Percentiles rank a stretch among this genome's conserved stretches.
These are phyloP conservation scores for Tephrocybe sp. DNA, from an alignment of 768 basidiomycete genomes.

Conservation along the genomic window DNA sequence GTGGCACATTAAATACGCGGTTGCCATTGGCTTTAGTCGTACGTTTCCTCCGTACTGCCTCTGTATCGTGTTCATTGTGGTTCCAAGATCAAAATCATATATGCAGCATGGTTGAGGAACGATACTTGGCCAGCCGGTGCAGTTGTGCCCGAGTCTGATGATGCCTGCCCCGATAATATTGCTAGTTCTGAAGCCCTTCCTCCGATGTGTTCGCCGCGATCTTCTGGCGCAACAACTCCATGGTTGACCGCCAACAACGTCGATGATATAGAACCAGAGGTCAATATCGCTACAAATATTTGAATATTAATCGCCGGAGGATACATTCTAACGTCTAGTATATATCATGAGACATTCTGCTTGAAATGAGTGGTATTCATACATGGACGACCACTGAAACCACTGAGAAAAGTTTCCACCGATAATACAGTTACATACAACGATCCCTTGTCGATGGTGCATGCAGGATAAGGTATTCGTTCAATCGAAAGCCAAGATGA, in stretches of 20 bases:
- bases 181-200: constrained; percentile 11
- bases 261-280: constrained; percentile 3
- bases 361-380: not conserved
- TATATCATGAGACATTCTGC: not conserved
- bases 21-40: constrained; percentile 68
- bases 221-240: constrained; percentile 24
- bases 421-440: constrained; percentile 4
- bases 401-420: constrained; percentile 2
- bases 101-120: constrained; percentile 74
- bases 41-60: constrained; percentile 25
- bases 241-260: constrained; percentile 22
- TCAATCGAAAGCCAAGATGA: not conserved
- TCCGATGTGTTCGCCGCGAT: constrained; percentile 14
- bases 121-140: constrained; percentile 71
- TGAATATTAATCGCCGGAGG: not conserved
- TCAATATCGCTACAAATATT: not conserved
- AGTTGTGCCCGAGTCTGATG: constrained; percentile 61
- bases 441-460: constrained; percentile 11
- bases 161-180: constrained; percentile 30
- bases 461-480: constrained; percentile 25
- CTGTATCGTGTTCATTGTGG: constrained; percentile 14
- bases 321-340: constrained; percentile 5
- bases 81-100: constrained; percentile 65
- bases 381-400: not conserved
- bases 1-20: constrained; percentile 53